Evolutionary conservation across 2,329 filamentous ascomycete genomes (phyloP), one percentile per base, ranked within the genome.

Genomic region (Metarhizium guizhouense): DNA sequence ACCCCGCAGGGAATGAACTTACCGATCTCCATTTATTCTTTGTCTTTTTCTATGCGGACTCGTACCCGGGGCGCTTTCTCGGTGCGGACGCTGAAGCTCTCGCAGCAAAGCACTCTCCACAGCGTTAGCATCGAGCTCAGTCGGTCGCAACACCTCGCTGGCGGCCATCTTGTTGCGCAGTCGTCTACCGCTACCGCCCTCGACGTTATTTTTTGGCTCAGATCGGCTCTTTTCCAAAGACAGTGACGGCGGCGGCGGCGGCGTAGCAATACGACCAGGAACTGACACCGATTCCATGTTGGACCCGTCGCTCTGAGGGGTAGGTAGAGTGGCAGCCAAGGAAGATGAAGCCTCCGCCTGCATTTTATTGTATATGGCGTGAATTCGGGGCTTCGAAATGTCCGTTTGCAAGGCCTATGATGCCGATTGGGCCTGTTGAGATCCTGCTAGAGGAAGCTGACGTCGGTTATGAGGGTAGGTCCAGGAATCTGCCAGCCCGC

Each of bases 11-110:
- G 16, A 18, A 20, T 32, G 38, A 43, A 67, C 67, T 47, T 60
- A 88, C 86, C 81, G 77, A 62, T 84, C 81, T 54, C 77, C 81
- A 59, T 83, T 81, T 60, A 84, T 80, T 55, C 81, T 73, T 60
- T 83, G 80, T 36, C 81, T 75, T 62, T 84, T 84, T 62, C 81
- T 73, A 66, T 77, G 78, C 42, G 81, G 81, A 60, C 79, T 84
- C 2, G 74, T 74, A 51, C 74, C 74, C 0, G 79, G 76, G 1
- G 79, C 78, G 59, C 76, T 78, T 54, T 82, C 78, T 55, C 77
- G 72, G 56, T 76, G 75, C 16, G 77, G 73, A 36, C 72, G 72
- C 57, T 76, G 73, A n/a, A 80, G 65, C 60, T 82, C 80, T 58
- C 78, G 72, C 14, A 78, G 70, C 52, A 83, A 65, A 30, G 78